These are phyloP conservation scores for Funneliformis caledonium DNA, from an alignment of 371 early-diverging fungal genomes.

Conservation along the genomic window DNA sequence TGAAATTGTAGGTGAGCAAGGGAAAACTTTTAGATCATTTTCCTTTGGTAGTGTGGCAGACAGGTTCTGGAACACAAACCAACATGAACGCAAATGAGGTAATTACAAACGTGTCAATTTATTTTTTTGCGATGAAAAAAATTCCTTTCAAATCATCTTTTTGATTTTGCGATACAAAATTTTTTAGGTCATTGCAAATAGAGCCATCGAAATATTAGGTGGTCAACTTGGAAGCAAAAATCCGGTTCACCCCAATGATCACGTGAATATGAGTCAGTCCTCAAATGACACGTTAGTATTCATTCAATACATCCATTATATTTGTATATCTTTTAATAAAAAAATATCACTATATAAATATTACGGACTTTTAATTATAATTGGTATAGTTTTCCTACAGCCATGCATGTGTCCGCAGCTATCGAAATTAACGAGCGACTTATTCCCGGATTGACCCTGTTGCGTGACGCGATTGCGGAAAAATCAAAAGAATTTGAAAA, in stretches of 20 bases:
- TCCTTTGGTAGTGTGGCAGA: constrained; percentile 96
- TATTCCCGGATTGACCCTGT: constrained; percentile 76
- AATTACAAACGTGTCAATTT: background rate
- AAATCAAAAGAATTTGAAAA: constrained; percentile 79
- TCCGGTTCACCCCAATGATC: constrained; percentile 97
- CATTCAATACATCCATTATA: background rate
- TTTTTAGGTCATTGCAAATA: constrained; percentile 88
- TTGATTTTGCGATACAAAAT: background rate
- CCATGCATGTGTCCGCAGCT: constrained; percentile 95
- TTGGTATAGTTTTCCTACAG: constrained; percentile 84
- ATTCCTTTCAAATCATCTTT: background rate
- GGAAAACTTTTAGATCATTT: constrained; percentile 90
- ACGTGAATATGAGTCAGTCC: constrained; percentile 96
- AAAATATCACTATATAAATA: background rate
- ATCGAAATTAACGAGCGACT: constrained; percentile 78
- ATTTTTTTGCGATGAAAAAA: background rate
- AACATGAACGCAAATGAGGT: constrained; percentile 94
- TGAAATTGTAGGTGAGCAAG: constrained; percentile 70
- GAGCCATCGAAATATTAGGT: constrained; percentile 93
- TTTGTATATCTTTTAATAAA: background rate
- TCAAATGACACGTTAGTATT: constrained; percentile 86
- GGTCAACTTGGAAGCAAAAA: constrained; percentile 87
- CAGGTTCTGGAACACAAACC: constrained; percentile 97
- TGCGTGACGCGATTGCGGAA: constrained; percentile 75
- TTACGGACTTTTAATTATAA: background rate